Conservation (phyloP, 179 eudicot genomes). For the Carnegiea gigantea region DNA sequence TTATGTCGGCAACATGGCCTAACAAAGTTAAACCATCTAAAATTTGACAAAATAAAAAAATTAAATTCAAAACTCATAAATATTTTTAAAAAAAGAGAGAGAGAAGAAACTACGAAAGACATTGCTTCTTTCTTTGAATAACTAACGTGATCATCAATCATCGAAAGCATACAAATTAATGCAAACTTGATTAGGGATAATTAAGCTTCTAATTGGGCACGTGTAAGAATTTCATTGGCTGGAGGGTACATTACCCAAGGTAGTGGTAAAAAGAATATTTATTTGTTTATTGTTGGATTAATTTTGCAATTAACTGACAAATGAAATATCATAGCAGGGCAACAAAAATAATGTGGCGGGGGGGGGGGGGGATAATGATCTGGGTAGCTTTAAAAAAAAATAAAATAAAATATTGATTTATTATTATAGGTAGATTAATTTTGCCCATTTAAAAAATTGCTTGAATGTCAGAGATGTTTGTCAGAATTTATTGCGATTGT, state of each 20-base stretch:
- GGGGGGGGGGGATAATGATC: neutral
- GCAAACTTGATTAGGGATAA: conserved; percentile 19
- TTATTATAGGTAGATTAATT: neutral
- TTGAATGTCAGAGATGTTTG: conserved; percentile 39
- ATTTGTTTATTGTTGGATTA: neutral
- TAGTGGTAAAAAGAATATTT: neutral
- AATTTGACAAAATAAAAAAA: neutral
- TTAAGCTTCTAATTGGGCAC: conserved; percentile 6
- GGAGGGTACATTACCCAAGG: conserved; percentile 14
- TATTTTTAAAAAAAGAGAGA: neutral
- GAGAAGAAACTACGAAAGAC: neutral
- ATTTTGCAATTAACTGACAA: conserved; percentile 14
- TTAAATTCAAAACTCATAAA: neutral
- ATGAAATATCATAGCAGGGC: neutral
- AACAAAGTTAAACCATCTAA: neutral
- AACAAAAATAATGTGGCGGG: conserved; percentile 1
- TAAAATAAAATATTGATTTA: neutral
- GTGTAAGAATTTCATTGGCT: conserved; percentile 22
- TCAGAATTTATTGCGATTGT: conserved; percentile 25
- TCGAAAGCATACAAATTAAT: conserved; percentile 35
- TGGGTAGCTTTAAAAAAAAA: neutral
- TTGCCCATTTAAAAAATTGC: neutral
- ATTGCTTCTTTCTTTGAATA: conserved; percentile 16
- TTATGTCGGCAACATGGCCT: conserved; percentile 23
- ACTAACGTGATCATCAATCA: conserved; percentile 41